Conservation (phyloP, 768 basidiomycete species). For the Heimioporus sp. region DNA sequence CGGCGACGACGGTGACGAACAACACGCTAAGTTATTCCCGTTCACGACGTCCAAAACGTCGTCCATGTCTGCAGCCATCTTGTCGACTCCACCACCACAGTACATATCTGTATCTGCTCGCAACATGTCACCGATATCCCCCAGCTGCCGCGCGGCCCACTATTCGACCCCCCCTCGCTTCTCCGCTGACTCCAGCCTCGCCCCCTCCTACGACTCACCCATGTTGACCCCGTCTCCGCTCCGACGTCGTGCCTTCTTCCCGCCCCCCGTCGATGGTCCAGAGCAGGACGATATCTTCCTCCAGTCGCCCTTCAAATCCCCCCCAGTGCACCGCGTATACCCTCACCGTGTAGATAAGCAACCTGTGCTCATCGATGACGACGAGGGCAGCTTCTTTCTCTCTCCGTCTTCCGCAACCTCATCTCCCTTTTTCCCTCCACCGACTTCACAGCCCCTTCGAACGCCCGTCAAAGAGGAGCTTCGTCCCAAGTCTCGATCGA, state of each 20-base stretch:
- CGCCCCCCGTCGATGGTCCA: slow-evolving; percentile 21
- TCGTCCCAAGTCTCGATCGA: slow-evolving; percentile 38
- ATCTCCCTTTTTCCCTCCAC: slow-evolving; percentile 43
- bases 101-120: slow-evolving; percentile 34
- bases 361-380: slow-evolving; percentile 42
- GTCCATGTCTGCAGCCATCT: slow-evolving; percentile 24
- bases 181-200: slow-evolving; percentile 16
- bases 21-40: slow-evolving; percentile 15
- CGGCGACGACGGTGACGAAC: slow-evolving; percentile 12
- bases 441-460: slow-evolving; percentile 49
- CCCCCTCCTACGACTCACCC: slow-evolving; percentile 48
- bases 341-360: slow-evolving; percentile 40
- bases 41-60: slow-evolving; percentile 7
- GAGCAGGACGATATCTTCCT: slow-evolving; percentile 54
- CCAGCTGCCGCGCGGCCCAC: slow-evolving; percentile 32
- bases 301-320: slow-evolving; percentile 50
- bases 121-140: slow-evolving; percentile 31
- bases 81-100: slow-evolving; percentile 34
- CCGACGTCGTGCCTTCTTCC: slow-evolving; percentile 43
- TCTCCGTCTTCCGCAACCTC: slow-evolving; percentile 42
- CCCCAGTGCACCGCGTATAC: slow-evolving; percentile 42
- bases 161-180: slow-evolving; percentile 36
- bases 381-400: slow-evolving; percentile 58
- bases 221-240: slow-evolving; percentile 68
- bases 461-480: slow-evolving; percentile 59